Base-by-base conservation (phyloP, 495 filamentous ascomycete species). In the Rhypophila decipiens region DNA sequence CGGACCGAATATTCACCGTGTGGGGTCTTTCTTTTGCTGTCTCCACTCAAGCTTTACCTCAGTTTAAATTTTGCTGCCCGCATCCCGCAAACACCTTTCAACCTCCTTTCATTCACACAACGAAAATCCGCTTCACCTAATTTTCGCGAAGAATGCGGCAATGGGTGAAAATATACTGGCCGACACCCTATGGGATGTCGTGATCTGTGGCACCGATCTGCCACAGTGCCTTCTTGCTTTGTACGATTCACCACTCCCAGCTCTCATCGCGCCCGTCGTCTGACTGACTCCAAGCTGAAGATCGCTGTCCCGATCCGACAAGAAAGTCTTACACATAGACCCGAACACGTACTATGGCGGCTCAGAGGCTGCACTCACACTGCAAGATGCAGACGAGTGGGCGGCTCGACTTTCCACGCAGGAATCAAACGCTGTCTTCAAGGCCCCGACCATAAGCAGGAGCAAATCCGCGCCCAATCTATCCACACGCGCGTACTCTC, bases 261-360 rank as follows among this genome's bases (percentile, higher is more conserved):
- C 45, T 44, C 42, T 27, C 33, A 38, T 56, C 52, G n/a, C n/a
- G 23, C 46, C 59, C 59, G 53, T n/a, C n/a, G n/a, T 74, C 83
- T 86, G 79, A 87, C 76, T 82, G 75, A 83, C 77, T 56, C 61
- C 57, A 34, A 55, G 44, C 47, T 71, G 59, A 82, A 96, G 91
- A 75, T 86, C 93, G 47, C 80, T 97, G 50, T 95, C 90, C 47
- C 84, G 94, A 55, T 93, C 90, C 24, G 81, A 82, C 54, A 95
- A 95, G 72, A 90, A 87, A 50, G 79, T 98, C 43, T 80, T 97
- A 27, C 94, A 98, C 57, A 66, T 96, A 63, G 93, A 98, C 58
- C 73, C 75, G 37, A 93, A 95, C 63, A 70, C 78, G 48, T 95
- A 86, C 68, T 98, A 98, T 67, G 93, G 93, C 51, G 84, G 85